Base-by-base conservation (phyloP, 2,329 filamentous ascomycete genomes). In the Emmonsia crescens region DNA sequence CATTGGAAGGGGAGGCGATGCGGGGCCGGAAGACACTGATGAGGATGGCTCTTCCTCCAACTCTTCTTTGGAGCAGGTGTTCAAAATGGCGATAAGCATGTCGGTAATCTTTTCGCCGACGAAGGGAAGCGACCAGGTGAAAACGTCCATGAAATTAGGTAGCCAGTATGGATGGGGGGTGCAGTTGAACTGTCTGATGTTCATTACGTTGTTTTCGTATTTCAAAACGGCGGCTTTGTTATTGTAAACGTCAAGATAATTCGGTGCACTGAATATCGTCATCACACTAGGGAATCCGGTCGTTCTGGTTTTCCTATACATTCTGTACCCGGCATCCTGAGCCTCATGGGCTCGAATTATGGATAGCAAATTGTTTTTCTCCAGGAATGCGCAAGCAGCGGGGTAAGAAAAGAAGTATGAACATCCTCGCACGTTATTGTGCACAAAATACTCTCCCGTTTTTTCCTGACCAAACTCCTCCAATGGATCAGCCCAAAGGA, bases 151-250 rank as follows among this genome's bases (percentile, higher is more conserved):
- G 74, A 99, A 99, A 80, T 99, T 99, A 61, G 94, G 94, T 57
- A 99, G 84, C 94, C 94, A 99, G 81, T 99, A 99, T 6, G 94
- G 94, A 75, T 99, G 94, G 40, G 94, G 94, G 27, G 94, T 97
- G 83, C 93, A 99, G 82, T 99, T 99, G 81, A 99, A 99, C 77
- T 99, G 94, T 63, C 94, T 86, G 73, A 99, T 99, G 81, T 99
- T 99, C 94, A 99, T 99, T 64, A 99, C 94, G 72, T 99, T 99
- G 78, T 99, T 99, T 79, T 99, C 94, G 75, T 99, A 99, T 79
- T 99, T 99, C 70, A 99, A 81, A 48, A 99, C 94, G 0, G 94
- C 94, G 1, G 94, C 94, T 81, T 99, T 99, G 83, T 99, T 99
- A 85, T 99, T 99, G 79, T 99, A 99, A 44, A 99, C 92, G 72